Conservation (phyloP, 2,329 filamentous ascomycete genomes). For the Diplocarpon rosae region DNA sequence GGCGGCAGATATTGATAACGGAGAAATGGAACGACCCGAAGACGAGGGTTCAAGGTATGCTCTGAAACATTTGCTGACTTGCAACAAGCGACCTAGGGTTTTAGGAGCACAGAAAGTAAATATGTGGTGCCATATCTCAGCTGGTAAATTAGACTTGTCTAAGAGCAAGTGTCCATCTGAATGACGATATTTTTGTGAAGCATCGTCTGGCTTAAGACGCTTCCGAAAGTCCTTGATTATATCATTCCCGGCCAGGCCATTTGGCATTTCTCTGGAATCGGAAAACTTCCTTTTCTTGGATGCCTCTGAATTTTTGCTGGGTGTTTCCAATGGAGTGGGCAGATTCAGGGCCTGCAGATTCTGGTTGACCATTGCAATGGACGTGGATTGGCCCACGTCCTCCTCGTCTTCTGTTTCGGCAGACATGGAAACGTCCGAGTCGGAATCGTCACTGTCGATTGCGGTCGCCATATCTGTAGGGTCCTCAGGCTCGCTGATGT, state of each 20-base stretch:
- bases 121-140: slow-evolving; percentile 59
- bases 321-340: background rate
- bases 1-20: slow-evolving; percentile 27
- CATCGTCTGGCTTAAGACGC: slow-evolving; percentile 21
- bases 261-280: slow-evolving; percentile 7
- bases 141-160: slow-evolving; percentile 35
- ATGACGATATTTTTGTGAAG: slow-evolving; percentile 10
- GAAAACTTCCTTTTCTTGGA: slow-evolving; percentile 23
- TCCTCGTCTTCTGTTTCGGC: slow-evolving; percentile 27
- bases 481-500: slow-evolving; percentile 5
- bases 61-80: slow-evolving; percentile 58
- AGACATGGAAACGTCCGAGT: slow-evolving; percentile 30
- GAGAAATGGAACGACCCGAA: slow-evolving; percentile 25
- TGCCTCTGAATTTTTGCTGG: slow-evolving; percentile 3
- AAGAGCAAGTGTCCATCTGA: slow-evolving; percentile 13
- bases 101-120: slow-evolving; percentile 56
- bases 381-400: background rate
- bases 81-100: slow-evolving; percentile 52
- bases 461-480: slow-evolving; percentile 9
- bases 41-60: slow-evolving; percentile 42
- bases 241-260: slow-evolving; percentile 13
- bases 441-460: slow-evolving; percentile 22
- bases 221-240: slow-evolving; percentile 16
- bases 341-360: background rate
- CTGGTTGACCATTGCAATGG: slow-evolving; percentile 5